Evolutionary conservation across 371 early-diverging fungal genomes (phyloP).

Genomic region (Syncephalastrum racemosum): DNA sequence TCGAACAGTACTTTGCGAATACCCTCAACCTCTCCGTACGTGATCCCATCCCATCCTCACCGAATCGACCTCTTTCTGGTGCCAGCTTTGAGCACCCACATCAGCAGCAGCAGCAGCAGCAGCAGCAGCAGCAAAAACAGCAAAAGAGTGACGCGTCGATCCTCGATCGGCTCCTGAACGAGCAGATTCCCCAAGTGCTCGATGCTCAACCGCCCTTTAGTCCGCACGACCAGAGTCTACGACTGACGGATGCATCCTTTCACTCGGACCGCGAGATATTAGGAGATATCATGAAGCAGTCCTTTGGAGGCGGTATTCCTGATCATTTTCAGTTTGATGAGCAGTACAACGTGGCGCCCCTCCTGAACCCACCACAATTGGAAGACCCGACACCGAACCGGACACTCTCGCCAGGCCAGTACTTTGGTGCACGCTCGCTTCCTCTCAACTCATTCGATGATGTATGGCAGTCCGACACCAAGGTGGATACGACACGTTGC

Average conservation of each 20-base stretch:
- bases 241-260: slow-evolving; percentile 16
- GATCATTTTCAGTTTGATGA: slow-evolving; percentile 18
- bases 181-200: slow-evolving; percentile 11
- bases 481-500: no score
- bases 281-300: slow-evolving; percentile 14
- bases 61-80: no score
- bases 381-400: slow-evolving; percentile 3
- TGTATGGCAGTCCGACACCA: slow-evolving; percentile 10
- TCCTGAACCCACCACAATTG: slow-evolving; percentile 10
- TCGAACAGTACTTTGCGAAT: slow-evolving; percentile 20
- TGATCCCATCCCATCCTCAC: no score
- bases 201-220: slow-evolving; percentile 13
- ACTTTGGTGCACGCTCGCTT: slow-evolving; percentile 36
- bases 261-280: slow-evolving; percentile 25
- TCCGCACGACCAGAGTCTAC: slow-evolving; percentile 3
- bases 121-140: neutral
- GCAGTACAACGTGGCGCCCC: slow-evolving; percentile 20
- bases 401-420: slow-evolving; percentile 29
- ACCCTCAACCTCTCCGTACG: slow-evolving; percentile 9
- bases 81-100: no score
- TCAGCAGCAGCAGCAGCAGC: neutral
- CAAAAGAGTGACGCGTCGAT: no score
- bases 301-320: slow-evolving; percentile 7
- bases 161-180: no score
- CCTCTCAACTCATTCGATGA: slow-evolving; percentile 21